Conservation (phyloP, 176 grass and related monocot genomes). For the Aegilops umbellulata region DNA sequence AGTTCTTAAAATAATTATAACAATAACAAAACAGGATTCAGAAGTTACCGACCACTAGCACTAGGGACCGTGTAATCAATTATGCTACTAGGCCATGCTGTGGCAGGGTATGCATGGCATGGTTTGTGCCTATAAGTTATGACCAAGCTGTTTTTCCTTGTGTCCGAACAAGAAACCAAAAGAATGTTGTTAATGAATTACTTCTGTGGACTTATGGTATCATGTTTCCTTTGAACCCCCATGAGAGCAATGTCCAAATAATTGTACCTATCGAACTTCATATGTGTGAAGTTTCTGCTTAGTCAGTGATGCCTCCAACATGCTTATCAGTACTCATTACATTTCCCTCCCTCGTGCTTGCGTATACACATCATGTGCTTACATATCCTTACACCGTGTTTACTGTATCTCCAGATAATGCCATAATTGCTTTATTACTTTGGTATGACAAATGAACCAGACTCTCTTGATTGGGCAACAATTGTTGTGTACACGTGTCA, state of each 20-base stretch:
- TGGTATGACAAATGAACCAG: constrained; percentile 64
- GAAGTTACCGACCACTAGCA: too few relatives aligned
- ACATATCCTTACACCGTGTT: constrained; percentile 8
- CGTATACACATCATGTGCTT: neutral
- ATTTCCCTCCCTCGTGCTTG: neutral
- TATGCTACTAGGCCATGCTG: too few relatives aligned
- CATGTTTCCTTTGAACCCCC: neutral
- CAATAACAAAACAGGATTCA: too few relatives aligned
- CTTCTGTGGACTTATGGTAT: neutral
- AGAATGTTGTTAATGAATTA: constrained; percentile 14
- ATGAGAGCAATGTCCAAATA: neutral
- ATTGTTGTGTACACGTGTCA: constrained; percentile 74
- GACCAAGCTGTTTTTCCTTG: neutral
- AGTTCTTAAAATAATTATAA: too few relatives aligned
- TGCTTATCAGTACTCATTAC: neutral
- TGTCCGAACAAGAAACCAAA: neutral
- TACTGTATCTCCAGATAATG: constrained; percentile 79
- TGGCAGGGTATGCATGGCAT: neutral
- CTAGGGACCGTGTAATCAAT: too few relatives aligned
- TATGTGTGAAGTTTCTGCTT: neutral
- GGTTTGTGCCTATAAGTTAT: neutral
- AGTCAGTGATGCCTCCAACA: neutral
- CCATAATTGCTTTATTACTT: constrained; percentile 88
- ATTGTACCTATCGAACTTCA: neutral
- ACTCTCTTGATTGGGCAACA: constrained; percentile 95